These are phyloP conservation scores for Boletus subparvulus DNA, from an alignment of 768 basidiomycete species.

Conservation along the genomic window DNA sequence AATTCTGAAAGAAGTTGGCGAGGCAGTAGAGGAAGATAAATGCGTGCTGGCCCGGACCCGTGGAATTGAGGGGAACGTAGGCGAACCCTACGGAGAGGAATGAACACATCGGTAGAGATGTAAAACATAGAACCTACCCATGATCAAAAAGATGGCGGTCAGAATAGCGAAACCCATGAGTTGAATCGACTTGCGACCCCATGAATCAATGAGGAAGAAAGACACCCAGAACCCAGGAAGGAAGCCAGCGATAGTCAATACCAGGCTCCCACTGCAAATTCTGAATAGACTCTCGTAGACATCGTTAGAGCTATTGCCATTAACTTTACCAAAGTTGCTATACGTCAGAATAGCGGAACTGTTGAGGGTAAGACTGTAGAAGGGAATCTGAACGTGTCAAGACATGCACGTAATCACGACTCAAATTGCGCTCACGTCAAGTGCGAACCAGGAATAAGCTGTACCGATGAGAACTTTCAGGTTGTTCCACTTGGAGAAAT, in stretches of 20 bases:
- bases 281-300: constrained; percentile 27
- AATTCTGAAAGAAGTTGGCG: constrained; percentile 19
- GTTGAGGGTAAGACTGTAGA: constrained; percentile 86
- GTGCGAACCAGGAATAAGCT: constrained; percentile 85
- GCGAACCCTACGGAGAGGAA: constrained; percentile 50
- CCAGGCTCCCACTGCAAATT: constrained; percentile 20
- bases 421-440: constrained; percentile 55
- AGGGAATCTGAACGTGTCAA: constrained; percentile 59
- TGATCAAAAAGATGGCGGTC: constrained; percentile 62
- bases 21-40: constrained; percentile 37
- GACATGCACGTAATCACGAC: not conserved
- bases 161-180: constrained; percentile 68
- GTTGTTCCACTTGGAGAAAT: constrained; percentile 78
- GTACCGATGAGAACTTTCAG: constrained; percentile 74
- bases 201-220: constrained; percentile 63
- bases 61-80: constrained; percentile 55
- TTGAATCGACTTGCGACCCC: constrained; percentile 76
- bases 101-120: not conserved
- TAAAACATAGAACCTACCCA: constrained; percentile 49
- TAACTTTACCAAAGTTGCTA: constrained; percentile 61
- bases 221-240: constrained; percentile 60
- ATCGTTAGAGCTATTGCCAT: constrained; percentile 5
- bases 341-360: constrained; percentile 69
- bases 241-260: constrained; percentile 19
- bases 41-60: constrained; percentile 49